These are phyloP conservation scores for Neurospora intermedia DNA, from an alignment of 495 filamentous ascomycete species.

Conservation along the genomic window DNA sequence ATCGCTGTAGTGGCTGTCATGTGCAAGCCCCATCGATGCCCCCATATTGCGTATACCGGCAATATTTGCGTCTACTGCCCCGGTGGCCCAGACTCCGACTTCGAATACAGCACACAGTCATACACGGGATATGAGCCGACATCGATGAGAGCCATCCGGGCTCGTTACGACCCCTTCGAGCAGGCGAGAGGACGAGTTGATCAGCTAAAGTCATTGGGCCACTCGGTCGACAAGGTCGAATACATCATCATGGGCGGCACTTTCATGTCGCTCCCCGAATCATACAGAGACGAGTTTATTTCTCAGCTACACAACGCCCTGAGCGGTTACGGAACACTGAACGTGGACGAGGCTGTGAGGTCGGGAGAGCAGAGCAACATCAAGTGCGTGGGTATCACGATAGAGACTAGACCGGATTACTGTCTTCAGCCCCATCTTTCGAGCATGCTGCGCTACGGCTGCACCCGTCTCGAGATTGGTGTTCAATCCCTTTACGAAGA, in stretches of 20 bases:
- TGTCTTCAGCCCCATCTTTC: conserved; percentile 85
- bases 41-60: conserved; percentile 93
- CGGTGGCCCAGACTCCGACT: conserved; percentile 92
- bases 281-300: conserved; percentile 86
- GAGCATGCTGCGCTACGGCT: conserved; percentile 93
- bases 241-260: conserved; percentile 99
- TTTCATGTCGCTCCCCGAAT: conserved; percentile 89
- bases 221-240: conserved; percentile 97
- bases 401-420: conserved; percentile 94
- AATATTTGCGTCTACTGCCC: conserved; percentile 99
- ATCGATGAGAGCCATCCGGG: conserved; percentile 94
- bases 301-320: conserved; percentile 93
- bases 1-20: conserved; percentile 99
- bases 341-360: conserved; percentile 90
- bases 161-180: conserved; percentile 95
- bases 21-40: conserved; percentile 97
- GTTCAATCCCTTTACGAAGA: conserved; percentile 97
- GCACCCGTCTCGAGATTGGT: conserved; percentile 86
- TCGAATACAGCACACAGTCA: conserved; percentile 96
- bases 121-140: conserved; percentile 98
- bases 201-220: conserved; percentile 86
- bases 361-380: conserved; percentile 87
- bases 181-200: conserved; percentile 93
- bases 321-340: conserved; percentile 78
- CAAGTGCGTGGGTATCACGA: conserved; percentile 97